Evolutionary conservation across 495 filamentous ascomycete genomes (phyloP), one percentile per base, ranked within the genome.

Genomic region (Aspergillus olivimuriae): DNA sequence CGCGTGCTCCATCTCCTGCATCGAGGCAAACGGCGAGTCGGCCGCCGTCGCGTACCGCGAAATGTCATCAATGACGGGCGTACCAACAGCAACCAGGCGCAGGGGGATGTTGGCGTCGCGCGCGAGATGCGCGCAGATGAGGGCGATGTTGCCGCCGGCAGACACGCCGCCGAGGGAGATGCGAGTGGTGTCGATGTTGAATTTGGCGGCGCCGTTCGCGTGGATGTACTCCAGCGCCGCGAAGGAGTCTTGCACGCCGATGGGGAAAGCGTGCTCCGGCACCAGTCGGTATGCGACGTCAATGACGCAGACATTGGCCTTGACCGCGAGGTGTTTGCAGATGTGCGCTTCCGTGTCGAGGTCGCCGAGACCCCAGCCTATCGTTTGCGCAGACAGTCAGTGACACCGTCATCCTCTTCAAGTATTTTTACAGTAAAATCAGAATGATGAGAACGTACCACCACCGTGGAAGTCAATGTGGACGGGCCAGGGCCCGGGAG

Each of bases 261-360:
- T 73, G 3, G 68, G 70, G 51, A 68, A 76, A 12, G 61, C 50
- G 14, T 56, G 41, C 50, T 76, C 72, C 16, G 74, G 71, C 4
- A 67, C 69, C 4, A 68, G 65, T n/a, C 72, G 68, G 46, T 77
- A 77, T 23, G 65, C 63, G n/a, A 77, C 66, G 39, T 77, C 74
- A 18, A 77, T 70, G 14, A 72, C 55, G 41, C 70, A 74, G 1
- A 74, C 51, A 16, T 62, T 46, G 0, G 63, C 63, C 23, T 75
- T 58, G 28, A 45, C 52, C 34, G 47, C 46, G 23, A 61, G 48
- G 41, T 61, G 58, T 40, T 58, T 58, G 52, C 55, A 61, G 32
- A 61, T 61, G 41, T 61, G 58, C 0, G 58, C 40, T 51, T 61
- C 74, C 0, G 63, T 62, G 12, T 53, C 53, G 26, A 77, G 50